Evolutionary conservation across 306 rosid species (phyloP).

Genomic region (Cajanus cajan): DNA sequence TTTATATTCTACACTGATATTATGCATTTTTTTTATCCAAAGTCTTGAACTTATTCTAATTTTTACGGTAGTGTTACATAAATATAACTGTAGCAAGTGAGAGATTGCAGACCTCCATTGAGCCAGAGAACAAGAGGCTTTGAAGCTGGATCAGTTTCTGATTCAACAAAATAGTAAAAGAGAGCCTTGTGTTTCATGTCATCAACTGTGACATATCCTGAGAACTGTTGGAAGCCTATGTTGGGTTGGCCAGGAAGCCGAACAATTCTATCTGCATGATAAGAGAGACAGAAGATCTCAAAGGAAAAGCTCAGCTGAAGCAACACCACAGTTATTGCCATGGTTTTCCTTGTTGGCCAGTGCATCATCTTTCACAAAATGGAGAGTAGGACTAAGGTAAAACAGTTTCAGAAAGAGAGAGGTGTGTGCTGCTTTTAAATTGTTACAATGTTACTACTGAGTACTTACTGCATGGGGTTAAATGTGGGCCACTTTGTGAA

Average conservation of each 20-base stretch:
- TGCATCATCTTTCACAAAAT: slow-evolving; percentile 33
- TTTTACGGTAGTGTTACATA: not conserved
- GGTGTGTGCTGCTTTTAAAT: slow-evolving; percentile 7
- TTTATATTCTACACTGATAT: not conserved
- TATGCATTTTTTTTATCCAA: not conserved
- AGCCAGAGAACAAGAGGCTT: slow-evolving; percentile 79
- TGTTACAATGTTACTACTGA: slow-evolving; percentile 7
- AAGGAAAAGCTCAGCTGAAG: slow-evolving; percentile 32
- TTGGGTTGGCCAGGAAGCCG: slow-evolving; percentile 63
- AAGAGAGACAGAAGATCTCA: slow-evolving; percentile 36
- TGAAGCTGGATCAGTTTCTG: slow-evolving; percentile 53
- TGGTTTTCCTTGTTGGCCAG: slow-evolving; percentile 23
- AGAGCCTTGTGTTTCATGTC: slow-evolving; percentile 43
- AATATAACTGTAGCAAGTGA: not conserved
- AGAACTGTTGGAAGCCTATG: slow-evolving; percentile 49
- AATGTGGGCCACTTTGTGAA: slow-evolving; percentile 33
- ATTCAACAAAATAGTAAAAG: slow-evolving; percentile 66
- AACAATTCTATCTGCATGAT: slow-evolving; percentile 46
- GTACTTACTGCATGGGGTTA: slow-evolving; percentile 13
- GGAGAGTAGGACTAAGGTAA: slow-evolving; percentile 17
- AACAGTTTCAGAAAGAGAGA: not conserved
- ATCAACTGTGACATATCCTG: slow-evolving; percentile 61
- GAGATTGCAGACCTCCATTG: slow-evolving; percentile 57
- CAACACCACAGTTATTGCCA: slow-evolving; percentile 35
- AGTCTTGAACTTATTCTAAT: not conserved